Base-by-base conservation (phyloP, 148 eudicot genomes). In the Camellia granthamiana region DNA sequence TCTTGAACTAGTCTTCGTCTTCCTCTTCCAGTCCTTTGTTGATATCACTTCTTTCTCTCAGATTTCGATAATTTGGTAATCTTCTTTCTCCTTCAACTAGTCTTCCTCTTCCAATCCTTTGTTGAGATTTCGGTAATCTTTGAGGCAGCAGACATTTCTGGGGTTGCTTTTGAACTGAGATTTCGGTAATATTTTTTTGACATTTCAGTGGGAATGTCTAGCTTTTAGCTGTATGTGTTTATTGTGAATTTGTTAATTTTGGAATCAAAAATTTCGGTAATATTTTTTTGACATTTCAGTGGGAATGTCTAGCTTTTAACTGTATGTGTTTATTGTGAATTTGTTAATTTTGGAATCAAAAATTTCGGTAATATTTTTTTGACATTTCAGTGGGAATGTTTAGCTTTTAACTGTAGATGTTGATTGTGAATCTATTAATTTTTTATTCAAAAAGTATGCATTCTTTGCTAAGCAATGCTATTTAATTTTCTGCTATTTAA, bases 401-500 rank as follows among this genome's bases (percentile, higher is more conserved):
- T 74, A 23, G 30, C 30, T 23, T 23, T 23, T 23, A 23, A 23
- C 30, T 23, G 30, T 23, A 23, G 30, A 23, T 23, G 30, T 23
- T 23, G 30, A 23, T 23, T 23, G 30, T 23, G 30, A 23, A 23
- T 23, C 30, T 23, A 0, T 23, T 23, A 23, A 23, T 30, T 30
- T 30, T 1, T 30, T 30, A 30, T 46, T 38, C 16, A 51, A 69
- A 16, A 59, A 23, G 4, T 68, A 65, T 71, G 66, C 52, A 6
- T 64, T 74, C 62, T 21, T 73, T 69, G 12, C 81, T 6, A 61
- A 56, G 49, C 16, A 43, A 54, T 73, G n/a, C 12, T 77, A 9
- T 30, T 73, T 21, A 63, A n/a, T 4, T 30, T 51, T 52, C 44
- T 62, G 3, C 54, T 78, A 23, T 74, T 97, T 80, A 97, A 97